Percentiles rank a stretch among this genome's conserved stretches.
These are phyloP conservation scores for Fusarium vanettenii DNA, from an alignment of 2,329 filamentous ascomycete genomes.

Conservation along the genomic window DNA sequence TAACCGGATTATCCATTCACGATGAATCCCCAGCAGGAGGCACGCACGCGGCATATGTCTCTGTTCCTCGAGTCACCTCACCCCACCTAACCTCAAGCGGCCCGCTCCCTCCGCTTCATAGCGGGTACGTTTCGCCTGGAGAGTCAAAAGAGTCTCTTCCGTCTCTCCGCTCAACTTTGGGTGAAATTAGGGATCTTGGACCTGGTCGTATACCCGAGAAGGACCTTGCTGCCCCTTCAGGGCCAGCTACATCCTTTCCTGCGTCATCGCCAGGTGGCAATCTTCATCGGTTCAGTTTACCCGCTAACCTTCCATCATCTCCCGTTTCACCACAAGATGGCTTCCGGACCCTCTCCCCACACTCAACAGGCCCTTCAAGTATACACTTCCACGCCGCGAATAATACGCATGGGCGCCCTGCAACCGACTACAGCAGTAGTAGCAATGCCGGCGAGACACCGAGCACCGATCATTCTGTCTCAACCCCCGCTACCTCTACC, in stretches of 20 bases:
- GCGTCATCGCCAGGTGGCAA: slow-evolving; percentile 51
- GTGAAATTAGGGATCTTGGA: slow-evolving; percentile 48
- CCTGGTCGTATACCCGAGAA: slow-evolving; percentile 48
- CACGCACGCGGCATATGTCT: slow-evolving; percentile 17
- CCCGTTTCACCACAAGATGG: slow-evolving; percentile 60
- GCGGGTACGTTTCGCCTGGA: slow-evolving; percentile 50
- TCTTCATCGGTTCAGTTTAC: slow-evolving; percentile 46
- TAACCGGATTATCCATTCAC: slow-evolving; percentile 49
- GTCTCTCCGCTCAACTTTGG: slow-evolving; percentile 53
- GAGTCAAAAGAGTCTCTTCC: slow-evolving; percentile 53
- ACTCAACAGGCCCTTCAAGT: slow-evolving; percentile 53
- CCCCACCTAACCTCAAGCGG: slow-evolving; percentile 40
- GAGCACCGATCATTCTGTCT: slow-evolving; percentile 56
- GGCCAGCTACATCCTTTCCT: slow-evolving; percentile 43
- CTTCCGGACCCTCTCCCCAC: slow-evolving; percentile 61
- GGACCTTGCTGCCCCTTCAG: slow-evolving; percentile 42
- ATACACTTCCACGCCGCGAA: slow-evolving; percentile 52
- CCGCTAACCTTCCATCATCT: slow-evolving; percentile 52
- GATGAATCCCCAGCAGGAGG: slow-evolving; percentile 43
- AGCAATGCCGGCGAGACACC: slow-evolving; percentile 60
- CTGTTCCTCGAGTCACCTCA: slow-evolving; percentile 30
- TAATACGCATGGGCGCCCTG: slow-evolving; percentile 49
- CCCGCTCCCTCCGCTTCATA: slow-evolving; percentile 52
- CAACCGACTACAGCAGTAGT: slow-evolving; percentile 55
- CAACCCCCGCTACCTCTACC: slow-evolving; percentile 54